phyloP scores from a whole-genome alignment of 2,329 filamentous ascomycete species.

The Fusarium buxicola region DNA sequence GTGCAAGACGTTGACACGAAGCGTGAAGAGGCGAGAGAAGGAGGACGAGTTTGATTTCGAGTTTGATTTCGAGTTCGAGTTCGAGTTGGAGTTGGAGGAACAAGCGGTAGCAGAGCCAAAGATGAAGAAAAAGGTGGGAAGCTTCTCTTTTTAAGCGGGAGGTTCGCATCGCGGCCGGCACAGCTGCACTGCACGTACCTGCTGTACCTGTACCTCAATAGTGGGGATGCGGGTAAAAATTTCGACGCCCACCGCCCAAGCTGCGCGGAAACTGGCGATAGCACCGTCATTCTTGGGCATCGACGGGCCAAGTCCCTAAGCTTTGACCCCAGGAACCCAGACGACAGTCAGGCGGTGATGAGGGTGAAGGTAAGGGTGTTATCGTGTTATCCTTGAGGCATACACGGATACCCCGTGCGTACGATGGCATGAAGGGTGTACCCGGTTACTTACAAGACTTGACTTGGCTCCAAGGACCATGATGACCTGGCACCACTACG shows the following conservation, averaged over 20 bases:
- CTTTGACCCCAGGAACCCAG: slow-evolving; percentile 11
- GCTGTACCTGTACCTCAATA: slow-evolving; percentile 22
- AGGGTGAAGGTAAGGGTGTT: too few species aligned
- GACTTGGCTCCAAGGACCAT: too few species aligned
- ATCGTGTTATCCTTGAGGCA: slow-evolving; percentile 8
- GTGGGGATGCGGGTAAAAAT: slow-evolving; percentile 44
- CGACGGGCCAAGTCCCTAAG: slow-evolving; percentile 22
- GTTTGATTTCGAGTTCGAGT: not conserved
- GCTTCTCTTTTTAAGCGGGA: slow-evolving; percentile 37
- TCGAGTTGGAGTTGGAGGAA: slow-evolving; percentile 6
- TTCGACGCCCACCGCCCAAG: slow-evolving; percentile 40
- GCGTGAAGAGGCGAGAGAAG: slow-evolving; percentile 17
- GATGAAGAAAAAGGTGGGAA: slow-evolving; percentile 38
- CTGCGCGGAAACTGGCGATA: slow-evolving; percentile 36
- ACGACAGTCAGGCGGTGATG: slow-evolving; percentile 31
- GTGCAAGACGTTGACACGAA: slow-evolving; percentile 48
- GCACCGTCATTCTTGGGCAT: slow-evolving; percentile 38
- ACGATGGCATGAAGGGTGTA: too few species aligned
- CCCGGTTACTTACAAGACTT: too few species aligned
- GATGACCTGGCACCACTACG: too few species aligned
- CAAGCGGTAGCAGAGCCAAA: slow-evolving; percentile 24
- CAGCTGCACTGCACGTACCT: slow-evolving; percentile 25
- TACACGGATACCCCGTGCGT: slow-evolving; percentile 13
- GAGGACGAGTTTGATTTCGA: slow-evolving; percentile 14
- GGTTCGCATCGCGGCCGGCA: slow-evolving; percentile 7